Evolutionary conservation across 164 flowering plant genomes (phyloP), one percentile per base, ranked within the genome.

Genomic region (Tetrastigma voinierianum): DNA sequence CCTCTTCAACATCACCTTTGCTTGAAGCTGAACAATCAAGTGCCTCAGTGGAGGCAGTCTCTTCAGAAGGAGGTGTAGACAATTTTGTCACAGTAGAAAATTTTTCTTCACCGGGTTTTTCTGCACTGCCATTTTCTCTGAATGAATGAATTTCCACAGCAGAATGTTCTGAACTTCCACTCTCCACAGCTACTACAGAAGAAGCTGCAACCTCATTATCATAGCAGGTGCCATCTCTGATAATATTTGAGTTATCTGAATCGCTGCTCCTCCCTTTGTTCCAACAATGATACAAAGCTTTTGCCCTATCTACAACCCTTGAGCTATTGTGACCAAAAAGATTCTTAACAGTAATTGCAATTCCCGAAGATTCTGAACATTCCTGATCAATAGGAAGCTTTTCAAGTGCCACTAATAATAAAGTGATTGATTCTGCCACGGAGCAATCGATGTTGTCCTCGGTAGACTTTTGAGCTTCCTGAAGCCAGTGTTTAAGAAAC

Each of bases 291-390:
- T n/a, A 25, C 14, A 56, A 25, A 25, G 59, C 40, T 12, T 14
- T 25, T 21, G 59, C 59, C 59, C 59, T 21, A 25, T 56, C 59
- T 16, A 12, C 15, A 11, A 56, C 59, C 59, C 32, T 21, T 4
- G 59, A 25, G 59, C 59, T 56, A 14, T 25, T 56, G 59, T 56
- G 59, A 20, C 43, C 32, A 21, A 56, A 25, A 56, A 56, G 59
- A 21, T 21, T 17, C 32, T 25, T 21, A 0, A 56, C 16, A 21
- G 59, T 56, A 5, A 14, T 14, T 17, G 3, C 43, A 21, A 56
- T 18, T 9, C 32, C 32, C 13, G 59, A 25, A 21, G 21, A 56
- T 13, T 11, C 19, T 21, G 59, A 25, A 14, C 59, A 56, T 21
- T 17, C 59, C 32, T 56, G 25, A 21, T 25, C 59, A 21, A 25